Evolutionary conservation across 345 rosid species (phyloP).

Genomic region (Brassica carinata): DNA sequence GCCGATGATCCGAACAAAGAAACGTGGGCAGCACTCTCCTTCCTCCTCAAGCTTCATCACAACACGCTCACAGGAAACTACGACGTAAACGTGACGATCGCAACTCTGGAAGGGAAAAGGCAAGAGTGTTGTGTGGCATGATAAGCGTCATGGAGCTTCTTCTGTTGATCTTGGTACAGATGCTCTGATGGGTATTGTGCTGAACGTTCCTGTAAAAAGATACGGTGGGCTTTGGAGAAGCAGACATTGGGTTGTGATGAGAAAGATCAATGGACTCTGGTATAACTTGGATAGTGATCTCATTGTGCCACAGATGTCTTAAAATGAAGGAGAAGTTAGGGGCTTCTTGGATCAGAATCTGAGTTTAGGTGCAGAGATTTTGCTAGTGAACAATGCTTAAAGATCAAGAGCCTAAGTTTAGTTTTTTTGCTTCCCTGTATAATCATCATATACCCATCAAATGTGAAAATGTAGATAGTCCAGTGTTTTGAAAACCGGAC

Average conservation of each 20-base stretch:
- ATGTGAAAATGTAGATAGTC: neutral
- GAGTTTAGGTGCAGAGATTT: conserved; percentile 60
- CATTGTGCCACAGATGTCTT: conserved; percentile 46
- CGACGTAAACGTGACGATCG: conserved; percentile 74
- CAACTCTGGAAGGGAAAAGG: conserved; percentile 69
- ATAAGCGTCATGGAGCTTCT: conserved; percentile 62
- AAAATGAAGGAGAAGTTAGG: conserved; percentile 49
- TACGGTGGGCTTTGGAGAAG: conserved; percentile 81
- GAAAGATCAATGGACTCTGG: conserved; percentile 64
- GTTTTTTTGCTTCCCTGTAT: neutral
- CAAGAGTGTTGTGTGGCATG: conserved; percentile 77
- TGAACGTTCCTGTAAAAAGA: conserved; percentile 67
- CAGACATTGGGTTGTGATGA: conserved; percentile 86
- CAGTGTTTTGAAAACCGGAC: too few relatives aligned
- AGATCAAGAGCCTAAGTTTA: conserved; percentile 37
- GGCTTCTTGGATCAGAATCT: conserved; percentile 61
- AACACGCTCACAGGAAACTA: conserved; percentile 81
- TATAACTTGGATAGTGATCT: conserved; percentile 89
- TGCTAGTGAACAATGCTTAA: conserved; percentile 62
- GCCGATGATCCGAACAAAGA: conserved; percentile 58
- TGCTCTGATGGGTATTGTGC: conserved; percentile 64
- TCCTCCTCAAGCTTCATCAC: conserved; percentile 79
- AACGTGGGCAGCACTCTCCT: conserved; percentile 72
- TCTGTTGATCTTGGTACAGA: conserved; percentile 55
- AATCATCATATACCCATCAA: neutral